Evolutionary conservation across 495 filamentous ascomycete species (phyloP), one percentile per base, ranked within the genome.

Genomic region (Penicillium subrubescens): DNA sequence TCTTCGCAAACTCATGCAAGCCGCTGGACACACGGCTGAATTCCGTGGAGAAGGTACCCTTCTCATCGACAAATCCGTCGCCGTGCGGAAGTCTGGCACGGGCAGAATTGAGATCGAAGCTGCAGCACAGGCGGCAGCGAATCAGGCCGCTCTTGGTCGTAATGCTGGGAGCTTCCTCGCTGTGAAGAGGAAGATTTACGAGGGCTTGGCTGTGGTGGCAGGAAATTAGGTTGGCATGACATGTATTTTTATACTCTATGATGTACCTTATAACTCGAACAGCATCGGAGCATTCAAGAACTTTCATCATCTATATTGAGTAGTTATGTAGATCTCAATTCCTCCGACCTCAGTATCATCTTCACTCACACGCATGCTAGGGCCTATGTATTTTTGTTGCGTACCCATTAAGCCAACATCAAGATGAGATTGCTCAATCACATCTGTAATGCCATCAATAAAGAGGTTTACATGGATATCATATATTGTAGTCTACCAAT

Each of bases 1-100:
- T 73, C 77, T 99, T 55, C 83, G 96, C 53, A 89, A 90, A 65
- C 85, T 92, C 29, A 89, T 99, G 87, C 88, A 91, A 60, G 82
- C 83, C 19, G 84, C 89, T 23, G 94, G 94, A 2, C 92, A 97
- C 75, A 91, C 82, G 31, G 94, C 93, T 4, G 95, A 97, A 76
- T 98, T 98, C 75, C 84, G 91, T 34, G 95, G 95, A 19, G 96
- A 97, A 75, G 95, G 95, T 53, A 96, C 91, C 2, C 79, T 98
- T 67, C 79, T 99, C 25, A 88, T 99, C 57, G 93, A 98, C 67
- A 91, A 91, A 17, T 82, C 84, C 7, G 93, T 98, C 7, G 90
- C 92, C 8, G 94, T 99, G 44, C 83, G 93, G 57, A 99, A 99
- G 77, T 90, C 87, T 5, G 90, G 87, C 0, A 91, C 91, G 5